Conservation (phyloP, 2,329 filamentous ascomycete genomes). For the Fusarium graminum region DNA sequence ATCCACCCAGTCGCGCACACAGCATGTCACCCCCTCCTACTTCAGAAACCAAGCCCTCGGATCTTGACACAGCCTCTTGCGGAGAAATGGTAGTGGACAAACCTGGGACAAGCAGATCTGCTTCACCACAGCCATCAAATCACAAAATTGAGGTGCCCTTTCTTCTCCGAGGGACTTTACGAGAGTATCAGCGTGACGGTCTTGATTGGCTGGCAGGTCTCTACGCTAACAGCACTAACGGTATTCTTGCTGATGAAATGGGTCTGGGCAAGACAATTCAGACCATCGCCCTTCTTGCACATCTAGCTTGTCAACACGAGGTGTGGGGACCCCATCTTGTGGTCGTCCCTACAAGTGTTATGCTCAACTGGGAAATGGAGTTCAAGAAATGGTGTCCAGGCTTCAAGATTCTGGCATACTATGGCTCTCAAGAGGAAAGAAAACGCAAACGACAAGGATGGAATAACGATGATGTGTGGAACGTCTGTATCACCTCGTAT, state of each 20-base stretch:
- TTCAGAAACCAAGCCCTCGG: slow-evolving; percentile 65
- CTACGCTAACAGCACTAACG: slow-evolving; percentile 93
- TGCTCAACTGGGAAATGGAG: slow-evolving; percentile 99
- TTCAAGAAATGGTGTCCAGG: slow-evolving; percentile 99
- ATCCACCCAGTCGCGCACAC: slow-evolving; percentile 57
- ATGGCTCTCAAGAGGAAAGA: slow-evolving; percentile 92
- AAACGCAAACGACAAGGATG: slow-evolving; percentile 92
- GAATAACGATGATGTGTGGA: slow-evolving; percentile 94
- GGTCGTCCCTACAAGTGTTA: slow-evolving; percentile 96
- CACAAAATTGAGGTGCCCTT: slow-evolving; percentile 82
- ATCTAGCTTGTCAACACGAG: slow-evolving; percentile 89
- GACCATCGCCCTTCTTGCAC: slow-evolving; percentile 92
- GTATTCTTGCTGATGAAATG: slow-evolving; percentile 98
- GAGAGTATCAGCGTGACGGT: slow-evolving; percentile 97
- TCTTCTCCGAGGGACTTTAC: slow-evolving; percentile 85
- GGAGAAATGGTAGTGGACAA: slow-evolving; percentile 53
- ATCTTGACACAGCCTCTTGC: slow-evolving; percentile 60
- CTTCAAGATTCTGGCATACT: slow-evolving; percentile 98
- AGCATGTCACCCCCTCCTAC: slow-evolving; percentile 62
- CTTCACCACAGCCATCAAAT: slow-evolving; percentile 50
- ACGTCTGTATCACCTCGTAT: slow-evolving; percentile 98
- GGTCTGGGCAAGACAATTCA: slow-evolving; percentile 98
- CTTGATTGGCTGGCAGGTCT: slow-evolving; percentile 95
- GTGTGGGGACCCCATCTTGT: slow-evolving; percentile 97
- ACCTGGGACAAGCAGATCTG: slow-evolving; percentile 51